Base-by-base conservation (phyloP, 179 eudicot species). In the Sideroxylon spinosum region DNA sequence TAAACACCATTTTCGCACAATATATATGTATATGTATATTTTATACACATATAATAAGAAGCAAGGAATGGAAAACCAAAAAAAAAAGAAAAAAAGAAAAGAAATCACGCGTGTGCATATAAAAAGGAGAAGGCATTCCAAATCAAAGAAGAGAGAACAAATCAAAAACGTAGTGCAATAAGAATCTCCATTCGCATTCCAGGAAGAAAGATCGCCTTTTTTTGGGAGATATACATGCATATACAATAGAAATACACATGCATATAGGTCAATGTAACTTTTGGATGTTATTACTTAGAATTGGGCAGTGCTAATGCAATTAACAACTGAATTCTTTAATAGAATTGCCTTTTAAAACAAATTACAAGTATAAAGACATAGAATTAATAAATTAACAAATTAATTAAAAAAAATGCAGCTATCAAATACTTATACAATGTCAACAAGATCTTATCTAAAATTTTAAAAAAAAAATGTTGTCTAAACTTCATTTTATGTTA, bases 111-210 rank as follows among this genome's bases (percentile, higher is more conserved):
- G 44, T 37, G 44, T 37, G 4, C 44, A n/a, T n/a, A n/a, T n/a
- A n/a, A n/a, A n/a, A n/a, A n/a, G n/a, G 44, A 37, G 44, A 37
- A 37, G 44, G 44, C 44, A 37, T 37, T 37, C 44, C 44, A 37
- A 3, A 37, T 37, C 44, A 37, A 37, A 37, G 5, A 37, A 37
- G 44, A 37, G 4, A 37, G 4, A 3, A 1, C 44, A 37, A 37
- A 37, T 37, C 44, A 37, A 37, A 37, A 37, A 37, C 44, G 5
- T 1, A 37, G 5, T 3, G 44, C 44, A 37, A 37, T 37, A 37
- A 37, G 44, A 37, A 37, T 37, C 44, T 37, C 44, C 44, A 37
- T 87, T 50, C 85, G 92, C 88, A 85, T 49, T 80, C 25, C 63
- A 78, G 50, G 50, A 77, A 57, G 7, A 46, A 74, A 46, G 52